Base-by-base conservation (phyloP, 805 yeast species). In the Metschnikowia vanudenii region DNA sequence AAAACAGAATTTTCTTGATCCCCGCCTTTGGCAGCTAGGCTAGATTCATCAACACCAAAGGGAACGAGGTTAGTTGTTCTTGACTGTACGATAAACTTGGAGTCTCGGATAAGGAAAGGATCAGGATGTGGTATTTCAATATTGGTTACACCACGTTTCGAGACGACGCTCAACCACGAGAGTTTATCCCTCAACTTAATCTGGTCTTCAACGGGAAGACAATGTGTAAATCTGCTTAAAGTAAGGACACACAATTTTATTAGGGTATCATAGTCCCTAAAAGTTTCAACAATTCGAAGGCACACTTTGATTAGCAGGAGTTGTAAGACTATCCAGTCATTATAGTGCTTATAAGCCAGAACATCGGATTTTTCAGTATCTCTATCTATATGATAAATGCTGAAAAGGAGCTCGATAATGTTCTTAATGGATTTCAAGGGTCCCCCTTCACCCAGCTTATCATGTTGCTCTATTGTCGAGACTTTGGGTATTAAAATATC, bases 51-150 rank as follows among this genome's bases (percentile, higher is more conserved):
- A 32, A 41, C 43, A 10, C 12, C n/a, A 45, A 47, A 9, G 28
- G 42, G 34, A 32, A 44, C 36, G 20, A 46, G 43, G 22, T 14
- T 45, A 11, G 47, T 32, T 20, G 42, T 10, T n/a, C 31, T 16
- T 16, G 46, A 33, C 47, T 39, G 43, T 10, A 46, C 45, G 28
- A 41, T 36, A 14, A 80, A 61, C 18, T 62, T 58, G 9, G 82
- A 67, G 22, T 73, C 75, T 49, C 91, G 69, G 1, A 88, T 67
- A 8, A 92, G 46, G 46, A 73, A 76, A 0, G 84, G 81, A 62
- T 92, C 97, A 88, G 96, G 88, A 57, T 88, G 88, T 1, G 70
- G 65, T 10, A 65, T 50, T 1, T 54, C 55, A 11, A 70, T 53
- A 8, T 58, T 47, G 11, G 65, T 57, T 13, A 36, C 61, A 39